These are phyloP conservation scores for Peronospora destructor DNA, from an alignment of 352 stramenopile genomes.

Conservation along the genomic window DNA sequence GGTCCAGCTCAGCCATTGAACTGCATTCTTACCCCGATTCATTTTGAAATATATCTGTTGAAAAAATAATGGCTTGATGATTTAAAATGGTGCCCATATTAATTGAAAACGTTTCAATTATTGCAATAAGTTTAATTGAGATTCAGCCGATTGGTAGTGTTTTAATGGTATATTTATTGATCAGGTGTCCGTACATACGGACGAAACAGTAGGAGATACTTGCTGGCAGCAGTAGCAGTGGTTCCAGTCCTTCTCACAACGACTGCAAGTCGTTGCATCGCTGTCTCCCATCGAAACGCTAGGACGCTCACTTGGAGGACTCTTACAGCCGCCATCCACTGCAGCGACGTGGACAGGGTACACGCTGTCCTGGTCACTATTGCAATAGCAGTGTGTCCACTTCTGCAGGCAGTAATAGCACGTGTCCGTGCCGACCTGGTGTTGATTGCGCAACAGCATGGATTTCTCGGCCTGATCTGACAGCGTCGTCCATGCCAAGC, in stretches of 20 bases:
- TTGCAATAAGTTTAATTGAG: too few relatives aligned
- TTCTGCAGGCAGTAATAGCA: slow-evolving; percentile 75
- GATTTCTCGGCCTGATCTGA: slow-evolving; percentile 36
- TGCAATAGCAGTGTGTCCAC: slow-evolving; percentile 86
- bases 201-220: slow-evolving; percentile 58
- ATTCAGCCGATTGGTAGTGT: neutral
- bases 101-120: neutral
- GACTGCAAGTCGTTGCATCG: slow-evolving; percentile 60
- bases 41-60: slow-evolving; percentile 14
- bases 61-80: too few relatives aligned
- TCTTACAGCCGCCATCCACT: slow-evolving; percentile 7
- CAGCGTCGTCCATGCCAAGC: slow-evolving; percentile 34
- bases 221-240: slow-evolving; percentile 73
- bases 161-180: neutral
- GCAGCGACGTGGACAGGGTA: slow-evolving; percentile 34
- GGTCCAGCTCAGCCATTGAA: slow-evolving; percentile 60
- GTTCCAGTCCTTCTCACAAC: slow-evolving; percentile 61
- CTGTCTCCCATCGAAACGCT: slow-evolving; percentile 49
- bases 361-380: slow-evolving; percentile 68
- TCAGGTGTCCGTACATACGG: slow-evolving; percentile 53
- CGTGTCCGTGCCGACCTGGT: slow-evolving; percentile 57
- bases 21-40: slow-evolving; percentile 42
- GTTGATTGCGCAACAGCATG: slow-evolving; percentile 28
- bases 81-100: neutral
- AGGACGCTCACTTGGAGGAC: slow-evolving; percentile 16